Evolutionary conservation across 805 yeast species (phyloP).

Genomic region (Saccharomyces jurei): DNA sequence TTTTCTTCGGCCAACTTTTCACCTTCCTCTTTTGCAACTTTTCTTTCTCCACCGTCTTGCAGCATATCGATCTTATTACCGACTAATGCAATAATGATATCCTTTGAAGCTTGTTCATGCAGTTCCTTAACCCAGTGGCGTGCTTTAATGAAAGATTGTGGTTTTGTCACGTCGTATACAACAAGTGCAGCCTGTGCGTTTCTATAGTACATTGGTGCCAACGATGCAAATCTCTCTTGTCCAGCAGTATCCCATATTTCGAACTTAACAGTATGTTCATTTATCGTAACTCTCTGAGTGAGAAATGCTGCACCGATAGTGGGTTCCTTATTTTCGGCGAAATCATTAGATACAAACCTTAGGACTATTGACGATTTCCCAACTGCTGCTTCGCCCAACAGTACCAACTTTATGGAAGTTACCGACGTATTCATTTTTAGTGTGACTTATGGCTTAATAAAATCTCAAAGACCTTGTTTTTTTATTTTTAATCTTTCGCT

Average conservation of each 20-base stretch:
- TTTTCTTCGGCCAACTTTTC: constrained; percentile 83
- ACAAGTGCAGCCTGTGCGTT: constrained; percentile 96
- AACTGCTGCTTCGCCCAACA: constrained; percentile 95
- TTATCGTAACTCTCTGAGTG: constrained; percentile 86
- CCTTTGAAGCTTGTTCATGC: constrained; percentile 90
- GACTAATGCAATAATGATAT: constrained; percentile 84
- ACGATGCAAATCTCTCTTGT: constrained; percentile 90
- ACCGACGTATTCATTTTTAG: constrained; percentile 24
- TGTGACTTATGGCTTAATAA: constrained; percentile 1
- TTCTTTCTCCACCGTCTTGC: constrained; percentile 44
- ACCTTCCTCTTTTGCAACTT: constrained; percentile 83
- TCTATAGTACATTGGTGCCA: constrained; percentile 96
- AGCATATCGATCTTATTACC: constrained; percentile 87
- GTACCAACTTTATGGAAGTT: constrained; percentile 67
- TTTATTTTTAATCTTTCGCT: neutral
- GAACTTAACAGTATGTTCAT: constrained; percentile 79
- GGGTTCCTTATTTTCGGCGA: constrained; percentile 95
- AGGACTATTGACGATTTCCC: constrained; percentile 91
- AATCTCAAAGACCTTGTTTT: neutral
- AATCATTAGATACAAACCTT: constrained; percentile 88
- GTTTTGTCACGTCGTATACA: constrained; percentile 91
- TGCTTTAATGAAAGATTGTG: constrained; percentile 90
- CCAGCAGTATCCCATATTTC: constrained; percentile 98
- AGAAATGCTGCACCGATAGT: constrained; percentile 97
- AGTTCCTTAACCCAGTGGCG: constrained; percentile 97